These are phyloP conservation scores for Wickerhamiella pararugosa DNA, from an alignment of 1,139 yeast species.

Conservation along the genomic window DNA sequence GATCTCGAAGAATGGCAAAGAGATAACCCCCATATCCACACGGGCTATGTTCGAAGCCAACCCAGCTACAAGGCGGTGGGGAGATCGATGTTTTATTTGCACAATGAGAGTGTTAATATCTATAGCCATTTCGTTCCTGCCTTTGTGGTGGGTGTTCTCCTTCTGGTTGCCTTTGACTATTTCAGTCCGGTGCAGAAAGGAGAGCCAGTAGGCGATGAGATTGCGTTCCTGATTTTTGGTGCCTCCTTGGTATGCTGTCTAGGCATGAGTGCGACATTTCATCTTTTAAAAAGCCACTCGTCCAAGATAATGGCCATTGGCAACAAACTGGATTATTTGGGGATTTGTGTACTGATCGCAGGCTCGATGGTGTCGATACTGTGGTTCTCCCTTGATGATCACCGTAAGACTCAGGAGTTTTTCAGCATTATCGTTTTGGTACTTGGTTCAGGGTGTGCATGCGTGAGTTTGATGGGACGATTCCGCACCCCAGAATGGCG, in stretches of 20 bases:
- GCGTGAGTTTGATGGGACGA: conserved; percentile 46
- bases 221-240: conserved; percentile 30
- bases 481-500: conserved; percentile 62
- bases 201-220: conserved; percentile 34
- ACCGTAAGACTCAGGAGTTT: conserved; percentile 26
- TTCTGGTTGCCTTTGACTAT: conserved; percentile 16
- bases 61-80: conserved; percentile 37
- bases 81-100: conserved; percentile 48
- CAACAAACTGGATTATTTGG: conserved; percentile 74
- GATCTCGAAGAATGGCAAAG: conserved; percentile 71
- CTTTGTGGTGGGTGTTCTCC: conserved; percentile 23
- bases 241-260: conserved; percentile 44
- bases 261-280: conserved; percentile 62
- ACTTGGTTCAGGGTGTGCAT: conserved; percentile 49
- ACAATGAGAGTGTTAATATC: conserved; percentile 73
- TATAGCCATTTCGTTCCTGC: conserved; percentile 72
- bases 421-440: conserved; percentile 37
- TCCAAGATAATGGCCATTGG: conserved; percentile 44
- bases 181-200: conserved; percentile 28
- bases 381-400: conserved; percentile 50
- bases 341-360: conserved; percentile 63
- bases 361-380: conserved; percentile 61
- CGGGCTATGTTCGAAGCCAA: conserved; percentile 68
- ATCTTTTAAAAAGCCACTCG: conserved; percentile 66
- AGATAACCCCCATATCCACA: conserved; percentile 62